These are phyloP conservation scores for Dunaliella sp. DNA, from an alignment of 139 green algal genomes.

Conservation along the genomic window DNA sequence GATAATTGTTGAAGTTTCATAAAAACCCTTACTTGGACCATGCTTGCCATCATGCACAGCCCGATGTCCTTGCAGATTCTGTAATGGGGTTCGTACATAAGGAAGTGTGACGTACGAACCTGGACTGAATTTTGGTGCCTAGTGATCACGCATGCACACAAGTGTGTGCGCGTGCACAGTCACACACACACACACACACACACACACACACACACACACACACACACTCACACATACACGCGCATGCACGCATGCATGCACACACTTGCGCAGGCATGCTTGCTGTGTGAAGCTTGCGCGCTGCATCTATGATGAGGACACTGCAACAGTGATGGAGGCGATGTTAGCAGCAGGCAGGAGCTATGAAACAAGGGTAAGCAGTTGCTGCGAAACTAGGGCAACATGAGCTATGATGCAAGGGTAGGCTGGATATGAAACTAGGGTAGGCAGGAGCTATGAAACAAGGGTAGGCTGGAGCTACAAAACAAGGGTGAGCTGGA, in stretches of 20 bases:
- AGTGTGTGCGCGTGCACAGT: no score
- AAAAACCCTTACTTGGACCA: no score
- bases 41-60: no score
- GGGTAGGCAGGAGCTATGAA: neutral
- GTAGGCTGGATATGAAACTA: neutral
- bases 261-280: conserved; percentile 27
- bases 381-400: neutral
- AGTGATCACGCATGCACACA: no score
- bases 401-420: neutral
- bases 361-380: conserved; percentile 32
- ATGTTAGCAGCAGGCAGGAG: conserved; percentile 46
- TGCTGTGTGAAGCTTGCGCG: conserved; percentile 39
- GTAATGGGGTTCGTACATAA: no score
- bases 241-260: neutral
- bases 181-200: no score
- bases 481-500: neutral
- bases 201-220: no score
- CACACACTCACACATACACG: neutral
- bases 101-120: no score
- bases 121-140: no score
- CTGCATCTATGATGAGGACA: conserved; percentile 39
- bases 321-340: conserved; percentile 43
- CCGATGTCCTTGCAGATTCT: no score
- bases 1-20: no score
- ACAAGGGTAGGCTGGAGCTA: neutral